These are phyloP conservation scores for Halophytophthora polymorphica DNA, from an alignment of 352 stramenopile species.

Conservation along the genomic window DNA sequence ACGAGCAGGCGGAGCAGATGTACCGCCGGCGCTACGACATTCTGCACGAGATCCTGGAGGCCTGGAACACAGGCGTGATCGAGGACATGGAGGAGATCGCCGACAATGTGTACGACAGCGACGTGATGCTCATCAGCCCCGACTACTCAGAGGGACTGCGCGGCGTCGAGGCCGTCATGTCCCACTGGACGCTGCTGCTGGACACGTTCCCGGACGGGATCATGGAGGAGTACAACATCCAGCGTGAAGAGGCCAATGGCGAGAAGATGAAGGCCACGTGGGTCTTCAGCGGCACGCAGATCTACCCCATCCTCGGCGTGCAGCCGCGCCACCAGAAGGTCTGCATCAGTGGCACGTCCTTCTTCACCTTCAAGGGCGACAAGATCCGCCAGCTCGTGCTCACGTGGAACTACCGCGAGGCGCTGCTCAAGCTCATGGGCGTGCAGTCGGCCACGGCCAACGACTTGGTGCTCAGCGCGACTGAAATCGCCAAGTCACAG, in stretches of 20 bases:
- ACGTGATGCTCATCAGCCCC: constrained; percentile 67
- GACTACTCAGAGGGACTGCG: constrained; percentile 61
- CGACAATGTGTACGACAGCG: constrained; percentile 66
- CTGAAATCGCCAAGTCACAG: constrained; percentile 7
- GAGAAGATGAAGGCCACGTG: constrained; percentile 72
- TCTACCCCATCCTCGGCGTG: constrained; percentile 69
- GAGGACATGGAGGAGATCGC: constrained; percentile 83
- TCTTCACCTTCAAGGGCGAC: constrained; percentile 78
- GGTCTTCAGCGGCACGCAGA: constrained; percentile 78
- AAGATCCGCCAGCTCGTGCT: constrained; percentile 70
- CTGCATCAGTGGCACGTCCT: constrained; percentile 70
- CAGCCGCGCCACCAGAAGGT: constrained; percentile 75
- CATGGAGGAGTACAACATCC: constrained; percentile 81
- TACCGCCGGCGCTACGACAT: constrained; percentile 71
- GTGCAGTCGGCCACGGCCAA: constrained; percentile 28
- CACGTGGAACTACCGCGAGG: constrained; percentile 73
- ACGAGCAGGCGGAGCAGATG: constrained; percentile 48
- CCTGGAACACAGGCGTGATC: constrained; percentile 79
- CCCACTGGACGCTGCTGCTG: constrained; percentile 63
- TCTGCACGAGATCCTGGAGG: constrained; percentile 68
- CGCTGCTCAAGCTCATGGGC: constrained; percentile 71
- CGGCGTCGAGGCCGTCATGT: constrained; percentile 67
- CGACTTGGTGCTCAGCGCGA: constrained; percentile 18
- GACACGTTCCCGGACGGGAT: constrained; percentile 78
- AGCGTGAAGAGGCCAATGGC: constrained; percentile 49